These are phyloP conservation scores for Vanrija sp. DNA, from an alignment of 1,284 basidiomycete species.

Conservation along the genomic window DNA sequence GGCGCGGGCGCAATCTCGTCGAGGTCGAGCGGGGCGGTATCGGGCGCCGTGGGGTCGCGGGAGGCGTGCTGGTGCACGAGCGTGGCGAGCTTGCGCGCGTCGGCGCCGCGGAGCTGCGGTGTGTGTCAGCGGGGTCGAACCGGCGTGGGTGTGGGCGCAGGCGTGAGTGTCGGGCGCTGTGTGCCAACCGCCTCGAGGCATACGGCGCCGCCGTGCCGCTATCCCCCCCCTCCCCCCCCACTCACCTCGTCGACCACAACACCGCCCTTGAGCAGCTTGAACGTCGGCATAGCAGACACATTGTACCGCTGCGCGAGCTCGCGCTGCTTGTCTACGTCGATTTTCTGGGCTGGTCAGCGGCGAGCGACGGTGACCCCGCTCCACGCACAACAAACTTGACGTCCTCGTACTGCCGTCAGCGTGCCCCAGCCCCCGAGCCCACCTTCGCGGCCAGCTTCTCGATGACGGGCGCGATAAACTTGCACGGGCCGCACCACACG, in stretches of 20 bases:
- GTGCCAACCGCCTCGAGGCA: too few species aligned
- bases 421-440: neutral
- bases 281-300: slow-evolving; percentile 52
- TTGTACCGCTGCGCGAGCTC: slow-evolving; percentile 46
- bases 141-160: too few species aligned
- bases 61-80: slow-evolving; percentile 10
- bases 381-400: slow-evolving; percentile 38
- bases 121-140: neutral
- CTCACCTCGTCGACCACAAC: slow-evolving; percentile 43
- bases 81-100: slow-evolving; percentile 36
- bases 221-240: neutral
- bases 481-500: slow-evolving; percentile 44
- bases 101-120: slow-evolving; percentile 41
- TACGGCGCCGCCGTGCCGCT: neutral
- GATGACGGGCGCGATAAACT: slow-evolving; percentile 45
- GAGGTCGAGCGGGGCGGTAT: neutral
- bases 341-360: slow-evolving; percentile 36
- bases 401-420: slow-evolving; percentile 17
- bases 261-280: slow-evolving; percentile 51
- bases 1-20: too few species aligned
- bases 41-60: slow-evolving; percentile 7
- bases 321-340: slow-evolving; percentile 50
- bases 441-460: slow-evolving; percentile 39
- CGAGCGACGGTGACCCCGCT: neutral
- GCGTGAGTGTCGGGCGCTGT: too few species aligned